Base-by-base conservation (phyloP, 352 stramenopile species). In the Phytophthora tentaculata region DNA sequence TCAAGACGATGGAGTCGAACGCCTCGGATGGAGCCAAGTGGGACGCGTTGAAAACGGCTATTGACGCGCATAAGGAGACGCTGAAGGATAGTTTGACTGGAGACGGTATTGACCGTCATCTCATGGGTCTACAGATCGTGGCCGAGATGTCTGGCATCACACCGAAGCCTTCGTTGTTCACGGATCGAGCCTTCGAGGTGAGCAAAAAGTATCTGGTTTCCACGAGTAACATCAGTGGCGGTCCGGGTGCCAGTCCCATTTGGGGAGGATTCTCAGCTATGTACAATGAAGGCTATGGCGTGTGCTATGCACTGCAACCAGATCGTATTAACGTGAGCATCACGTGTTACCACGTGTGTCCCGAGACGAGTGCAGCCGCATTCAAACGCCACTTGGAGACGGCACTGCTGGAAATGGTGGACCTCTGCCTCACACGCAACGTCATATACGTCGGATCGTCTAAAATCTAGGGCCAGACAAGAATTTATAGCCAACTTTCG, bases 231-330 rank as follows among this genome's bases (percentile, higher is more conserved):
- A 94, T 99, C 62, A 95, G 86, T 22, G 89, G 89, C 63, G 96
- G 97, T 19, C 83, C 86, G 5, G 97, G 98, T 37, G 89, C 97
- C 14, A 92, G 81, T 64, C 98, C 97, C 79, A 98, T 98, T 35
- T 99, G 96, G 89, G 97, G 97, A 32, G 97, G 98, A 76, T 98
- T 99, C 69, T 97, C 97, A 26, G 94, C 96, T 63, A 96, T 96
- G 89, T 94, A 93, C 74, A 91, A 91, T 47, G 94, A 99, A 64
- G 97, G 97, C 56, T 96, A 99, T 58, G 97, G 97, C 35, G 83
- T 99, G 32, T 98, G 92, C 67, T 99, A 99, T 78, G 96, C 93
- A 7, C 86, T 99, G 41, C 95, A 98, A 74, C 88, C 94, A 6
- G 88, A 97, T 49, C 86, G 86, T 64, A 97, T 98, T 73, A 96